phyloP scores from a whole-genome alignment of 139 green algal genomes.

The Zygnema cylindricum region DNA sequence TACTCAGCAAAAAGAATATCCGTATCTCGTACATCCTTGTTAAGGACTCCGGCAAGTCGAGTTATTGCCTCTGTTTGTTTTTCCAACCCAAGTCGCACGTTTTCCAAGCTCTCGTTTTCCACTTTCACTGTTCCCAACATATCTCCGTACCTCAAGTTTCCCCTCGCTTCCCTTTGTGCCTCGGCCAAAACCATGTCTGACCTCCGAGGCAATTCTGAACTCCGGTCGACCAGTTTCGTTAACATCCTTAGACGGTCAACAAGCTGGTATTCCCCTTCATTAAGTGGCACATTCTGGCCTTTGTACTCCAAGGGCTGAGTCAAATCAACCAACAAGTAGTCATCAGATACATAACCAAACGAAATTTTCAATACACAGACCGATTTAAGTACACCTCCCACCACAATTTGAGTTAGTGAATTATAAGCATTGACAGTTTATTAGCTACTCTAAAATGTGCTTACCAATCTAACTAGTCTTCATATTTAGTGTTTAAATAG shows the following conservation, averaged over 20 bases:
- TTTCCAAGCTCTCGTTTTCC: slow-evolving; percentile 13
- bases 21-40: slow-evolving; percentile 29
- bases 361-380: neutral
- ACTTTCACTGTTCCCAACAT: slow-evolving; percentile 12
- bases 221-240: neutral
- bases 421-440: neutral
- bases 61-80: slow-evolving; percentile 48
- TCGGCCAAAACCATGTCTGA: slow-evolving; percentile 26
- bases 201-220: slow-evolving; percentile 35
- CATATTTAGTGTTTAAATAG: too few relatives aligned
- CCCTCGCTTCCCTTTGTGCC: neutral
- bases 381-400: neutral
- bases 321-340: neutral
- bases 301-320: slow-evolving; percentile 33
- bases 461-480: too few relatives aligned
- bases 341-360: too few relatives aligned
- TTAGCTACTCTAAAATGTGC: neutral
- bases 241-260: slow-evolving; percentile 19
- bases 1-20: slow-evolving; percentile 45
- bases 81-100: slow-evolving; percentile 46
- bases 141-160: neutral
- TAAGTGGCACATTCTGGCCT: slow-evolving; percentile 16
- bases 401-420: too few relatives aligned
- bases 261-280: slow-evolving; percentile 18
- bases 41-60: slow-evolving; percentile 28